Conservation (phyloP, 1,139 yeast species). For the Hyphopichia wangnamkhiaoensis region DNA sequence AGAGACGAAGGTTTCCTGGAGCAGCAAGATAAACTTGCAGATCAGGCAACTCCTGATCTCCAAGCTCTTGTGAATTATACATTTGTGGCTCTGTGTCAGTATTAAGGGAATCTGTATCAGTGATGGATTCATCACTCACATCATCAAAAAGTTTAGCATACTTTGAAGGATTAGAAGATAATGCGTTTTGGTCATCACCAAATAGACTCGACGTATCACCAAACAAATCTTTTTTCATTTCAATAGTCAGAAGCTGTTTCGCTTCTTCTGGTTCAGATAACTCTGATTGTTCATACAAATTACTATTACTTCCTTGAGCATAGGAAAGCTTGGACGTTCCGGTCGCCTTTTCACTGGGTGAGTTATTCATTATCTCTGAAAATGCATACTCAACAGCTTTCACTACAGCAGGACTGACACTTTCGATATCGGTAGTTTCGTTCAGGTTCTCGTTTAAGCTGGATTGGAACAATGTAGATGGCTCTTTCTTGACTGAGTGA, state of each 20-base stretch:
- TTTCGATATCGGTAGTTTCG: background rate
- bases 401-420: slow-evolving; percentile 48
- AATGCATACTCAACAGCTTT: slow-evolving; percentile 73
- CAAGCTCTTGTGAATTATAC: slow-evolving; percentile 13
- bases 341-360: slow-evolving; percentile 1
- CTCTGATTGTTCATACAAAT: background rate
- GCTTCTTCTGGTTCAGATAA: background rate
- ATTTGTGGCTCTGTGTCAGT: slow-evolving; percentile 20
- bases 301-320: background rate
- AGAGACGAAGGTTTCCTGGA: slow-evolving; percentile 66
- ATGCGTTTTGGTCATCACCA: slow-evolving; percentile 18
- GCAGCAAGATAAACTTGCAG: slow-evolving; percentile 52
- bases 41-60: slow-evolving; percentile 11
- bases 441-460: background rate
- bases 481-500: background rate
- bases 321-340: background rate
- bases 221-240: slow-evolving; percentile 36
- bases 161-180: slow-evolving; percentile 11
- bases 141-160: slow-evolving; percentile 39
- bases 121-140: slow-evolving; percentile 32
- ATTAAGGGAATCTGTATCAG: slow-evolving; percentile 32
- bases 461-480: background rate
- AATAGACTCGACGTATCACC: slow-evolving; percentile 33
- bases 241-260: slow-evolving; percentile 12
- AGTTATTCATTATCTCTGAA: slow-evolving; percentile 55